Conservation (phyloP, 495 filamentous ascomycete genomes). For the Neurospora discreta region DNA sequence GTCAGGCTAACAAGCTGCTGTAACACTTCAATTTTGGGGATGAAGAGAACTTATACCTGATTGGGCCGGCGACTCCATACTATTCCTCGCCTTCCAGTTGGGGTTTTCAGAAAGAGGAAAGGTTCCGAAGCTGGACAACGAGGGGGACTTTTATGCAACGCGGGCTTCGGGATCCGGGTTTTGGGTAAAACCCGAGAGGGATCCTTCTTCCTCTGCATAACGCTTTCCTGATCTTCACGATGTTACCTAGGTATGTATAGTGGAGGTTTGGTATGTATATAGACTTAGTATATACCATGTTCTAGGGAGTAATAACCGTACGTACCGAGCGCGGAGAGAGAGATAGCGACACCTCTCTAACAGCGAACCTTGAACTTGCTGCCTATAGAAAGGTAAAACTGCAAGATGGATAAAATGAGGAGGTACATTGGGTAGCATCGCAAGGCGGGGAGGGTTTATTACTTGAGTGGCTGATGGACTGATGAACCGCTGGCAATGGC, state of each 20-base stretch:
- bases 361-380: neutral
- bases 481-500: neutral
- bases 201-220: neutral
- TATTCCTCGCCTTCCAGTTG: neutral
- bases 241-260: neutral
- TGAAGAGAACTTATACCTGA: neutral
- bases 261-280: neutral
- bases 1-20: neutral
- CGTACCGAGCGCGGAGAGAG: neutral
- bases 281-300: neutral
- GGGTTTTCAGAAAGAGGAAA: neutral
- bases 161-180: neutral
- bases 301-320: neutral
- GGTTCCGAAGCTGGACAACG: neutral
- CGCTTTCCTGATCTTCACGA: neutral
- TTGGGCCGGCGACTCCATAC: neutral
- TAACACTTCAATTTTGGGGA: neutral
- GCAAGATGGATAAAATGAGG: neutral
- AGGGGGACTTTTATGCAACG: neutral
- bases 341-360: neutral
- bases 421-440: neutral
- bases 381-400: neutral
- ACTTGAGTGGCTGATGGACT: neutral
- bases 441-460: neutral
- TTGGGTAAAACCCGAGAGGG: neutral